phyloP scores from a whole-genome alignment of 208 protist genomes.

The Porcisia hertigi region DNA sequence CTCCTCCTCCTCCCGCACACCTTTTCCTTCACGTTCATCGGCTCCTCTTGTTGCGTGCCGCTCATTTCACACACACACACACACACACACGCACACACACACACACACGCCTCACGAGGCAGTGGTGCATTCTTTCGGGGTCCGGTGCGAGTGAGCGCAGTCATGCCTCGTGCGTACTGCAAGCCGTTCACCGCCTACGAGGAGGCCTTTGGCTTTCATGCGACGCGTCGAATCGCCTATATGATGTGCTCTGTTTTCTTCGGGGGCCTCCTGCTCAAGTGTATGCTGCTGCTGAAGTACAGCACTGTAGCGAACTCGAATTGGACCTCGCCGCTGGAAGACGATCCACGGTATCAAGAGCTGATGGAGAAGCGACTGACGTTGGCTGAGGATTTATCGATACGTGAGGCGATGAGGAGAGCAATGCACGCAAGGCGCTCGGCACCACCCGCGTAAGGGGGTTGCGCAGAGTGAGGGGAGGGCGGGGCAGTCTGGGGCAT shows the following conservation, averaged over 20 bases:
- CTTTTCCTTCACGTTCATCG: too few relatives aligned
- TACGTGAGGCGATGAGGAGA: slow-evolving; percentile 38
- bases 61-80: neutral
- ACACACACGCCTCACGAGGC: neutral
- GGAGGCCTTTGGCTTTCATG: slow-evolving; percentile 77
- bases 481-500: neutral
- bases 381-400: slow-evolving; percentile 40
- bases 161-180: slow-evolving; percentile 84
- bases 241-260: slow-evolving; percentile 69
- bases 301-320: slow-evolving; percentile 36
- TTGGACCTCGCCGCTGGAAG: slow-evolving; percentile 25
- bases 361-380: slow-evolving; percentile 50
- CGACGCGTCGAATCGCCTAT: slow-evolving; percentile 69
- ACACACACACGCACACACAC: neutral
- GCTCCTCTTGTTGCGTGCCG: too few relatives aligned
- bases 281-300: slow-evolving; percentile 47
- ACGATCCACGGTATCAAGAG: slow-evolving; percentile 52
- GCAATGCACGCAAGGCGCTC: slow-evolving; percentile 27
- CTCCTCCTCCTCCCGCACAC: too few relatives aligned
- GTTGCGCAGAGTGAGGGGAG: neutral
- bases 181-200: slow-evolving; percentile 84
- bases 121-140: neutral
- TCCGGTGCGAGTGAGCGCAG: neutral
- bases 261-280: slow-evolving; percentile 67
- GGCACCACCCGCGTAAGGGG: slow-evolving; percentile 34